These are phyloP conservation scores for Colletotrichum sp. DNA, from an alignment of 2,329 filamentous ascomycete genomes.

Conservation along the genomic window DNA sequence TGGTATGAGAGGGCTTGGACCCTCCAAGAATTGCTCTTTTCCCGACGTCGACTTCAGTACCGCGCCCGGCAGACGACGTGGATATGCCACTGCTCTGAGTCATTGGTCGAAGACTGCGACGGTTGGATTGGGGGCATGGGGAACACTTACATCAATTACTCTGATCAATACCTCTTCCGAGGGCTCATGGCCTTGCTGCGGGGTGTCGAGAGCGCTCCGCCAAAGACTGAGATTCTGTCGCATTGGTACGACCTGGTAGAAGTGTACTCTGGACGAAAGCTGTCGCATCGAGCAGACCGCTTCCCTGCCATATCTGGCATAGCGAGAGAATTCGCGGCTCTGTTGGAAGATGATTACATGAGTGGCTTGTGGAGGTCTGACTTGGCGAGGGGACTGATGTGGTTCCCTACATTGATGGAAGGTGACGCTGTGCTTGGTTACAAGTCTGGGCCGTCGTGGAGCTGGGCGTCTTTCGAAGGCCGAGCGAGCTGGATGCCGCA, in stretches of 20 bases:
- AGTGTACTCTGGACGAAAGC: neutral
- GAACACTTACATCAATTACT: fast-evolving
- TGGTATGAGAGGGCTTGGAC: neutral
- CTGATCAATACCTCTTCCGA: neutral
- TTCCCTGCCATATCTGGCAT: neutral
- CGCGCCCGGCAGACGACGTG: neutral
- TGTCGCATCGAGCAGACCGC: neutral
- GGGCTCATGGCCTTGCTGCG: neutral
- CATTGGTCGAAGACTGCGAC: neutral
- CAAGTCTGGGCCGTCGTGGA: neutral
- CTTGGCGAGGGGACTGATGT: neutral
- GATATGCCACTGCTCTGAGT: neutral
- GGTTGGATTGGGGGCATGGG: neutral
- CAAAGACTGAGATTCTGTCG: neutral
- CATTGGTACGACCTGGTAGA: neutral
- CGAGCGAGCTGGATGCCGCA: neutral
- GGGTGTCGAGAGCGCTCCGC: neutral
- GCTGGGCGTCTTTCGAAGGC: neutral
- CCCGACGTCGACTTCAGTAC: neutral
- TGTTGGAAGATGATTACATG: neutral
- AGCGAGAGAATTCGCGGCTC: neutral
- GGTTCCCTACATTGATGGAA: neutral
- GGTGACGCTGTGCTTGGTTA: neutral
- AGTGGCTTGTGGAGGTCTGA: neutral
- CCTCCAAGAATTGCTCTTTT: neutral